These are phyloP conservation scores for Rhizophagus clarus DNA, from an alignment of 192 early-diverging fungal species.

Conservation along the genomic window DNA sequence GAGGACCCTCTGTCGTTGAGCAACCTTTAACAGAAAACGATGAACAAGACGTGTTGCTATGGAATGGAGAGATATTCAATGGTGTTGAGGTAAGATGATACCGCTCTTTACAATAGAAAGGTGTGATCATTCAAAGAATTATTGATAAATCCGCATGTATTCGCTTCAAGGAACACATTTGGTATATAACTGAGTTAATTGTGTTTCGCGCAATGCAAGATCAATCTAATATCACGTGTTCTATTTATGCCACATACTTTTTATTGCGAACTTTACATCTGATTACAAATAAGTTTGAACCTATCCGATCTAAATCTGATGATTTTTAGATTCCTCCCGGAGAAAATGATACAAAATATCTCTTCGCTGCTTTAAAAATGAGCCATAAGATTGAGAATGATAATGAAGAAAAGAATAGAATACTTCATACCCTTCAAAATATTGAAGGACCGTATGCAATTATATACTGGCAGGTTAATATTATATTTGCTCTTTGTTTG, in stretches of 20 bases:
- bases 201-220: too few relatives aligned
- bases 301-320: too few relatives aligned
- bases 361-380: slow-evolving; percentile 45
- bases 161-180: too few relatives aligned
- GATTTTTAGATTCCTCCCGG: slow-evolving; percentile 29
- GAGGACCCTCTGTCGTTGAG: slow-evolving; percentile 53
- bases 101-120: neutral
- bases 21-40: slow-evolving; percentile 60
- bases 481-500: neutral
- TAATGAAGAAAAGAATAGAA: slow-evolving; percentile 26
- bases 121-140: neutral
- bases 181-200: neutral
- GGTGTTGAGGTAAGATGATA: slow-evolving; percentile 59
- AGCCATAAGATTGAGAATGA: slow-evolving; percentile 28
- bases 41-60: slow-evolving; percentile 60
- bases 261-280: too few relatives aligned
- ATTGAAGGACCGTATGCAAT: slow-evolving; percentile 86
- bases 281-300: too few relatives aligned
- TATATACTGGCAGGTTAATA: slow-evolving; percentile 65
- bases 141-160: neutral
- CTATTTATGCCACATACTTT: too few relatives aligned
- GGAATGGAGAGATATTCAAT: slow-evolving; percentile 93
- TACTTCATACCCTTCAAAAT: slow-evolving; percentile 49
- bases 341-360: slow-evolving; percentile 63
- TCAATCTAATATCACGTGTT: too few relatives aligned